Evolutionary conservation across 148 eudicot genomes (phyloP), one percentile per base, ranked within the genome.

Genomic region (Oxyria digyna): DNA sequence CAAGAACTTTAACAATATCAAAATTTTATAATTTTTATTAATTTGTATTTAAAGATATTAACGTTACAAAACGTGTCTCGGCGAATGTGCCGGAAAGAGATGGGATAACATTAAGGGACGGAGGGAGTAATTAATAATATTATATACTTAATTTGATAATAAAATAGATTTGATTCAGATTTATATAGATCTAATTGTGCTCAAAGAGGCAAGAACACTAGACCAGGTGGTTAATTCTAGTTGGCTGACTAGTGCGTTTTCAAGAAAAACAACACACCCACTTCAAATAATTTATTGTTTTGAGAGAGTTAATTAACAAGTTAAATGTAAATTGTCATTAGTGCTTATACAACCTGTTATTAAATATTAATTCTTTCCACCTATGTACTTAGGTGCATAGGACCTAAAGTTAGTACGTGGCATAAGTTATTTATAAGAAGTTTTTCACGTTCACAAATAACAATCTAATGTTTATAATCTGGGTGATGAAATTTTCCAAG

Each of bases 351-450:
- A 27, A 20, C n/a, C 4, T 26, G 29, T 35, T 14, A 21, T 18
- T 21, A 9, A 13, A 59, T 59, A 59, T 59, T 59, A 13, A 4
- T 59, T 26, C 38, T 14, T 59, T 59, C 8, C 29, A 29, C 8
- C 37, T 59, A 18, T 29, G 6, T 8, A 33, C 20, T 14, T 59
- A 29, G 65, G 65, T 29, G 65, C 65, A 14, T 59, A 14, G 9
- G 31, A 29, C 65, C 38, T 59, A 59, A 59, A 27, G 65, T 31
- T 59, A 59, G n/a, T 59, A 59, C 38, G 65, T 59, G 65, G 65
- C 65, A 4, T 31, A n/a, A n/a, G n/a, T n/a, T n/a, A n/a, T n/a
- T n/a, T n/a, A n/a, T n/a, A n/a, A n/a, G n/a, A n/a, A n/a, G n/a
- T n/a, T n/a, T n/a, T n/a, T n/a, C n/a, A n/a, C n/a, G n/a, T n/a